Percentiles rank a stretch among this genome's conserved stretches.
These are phyloP conservation scores for Saccharomycopsis sp. DNA, from an alignment of 805 yeast genomes.

Conservation along the genomic window DNA sequence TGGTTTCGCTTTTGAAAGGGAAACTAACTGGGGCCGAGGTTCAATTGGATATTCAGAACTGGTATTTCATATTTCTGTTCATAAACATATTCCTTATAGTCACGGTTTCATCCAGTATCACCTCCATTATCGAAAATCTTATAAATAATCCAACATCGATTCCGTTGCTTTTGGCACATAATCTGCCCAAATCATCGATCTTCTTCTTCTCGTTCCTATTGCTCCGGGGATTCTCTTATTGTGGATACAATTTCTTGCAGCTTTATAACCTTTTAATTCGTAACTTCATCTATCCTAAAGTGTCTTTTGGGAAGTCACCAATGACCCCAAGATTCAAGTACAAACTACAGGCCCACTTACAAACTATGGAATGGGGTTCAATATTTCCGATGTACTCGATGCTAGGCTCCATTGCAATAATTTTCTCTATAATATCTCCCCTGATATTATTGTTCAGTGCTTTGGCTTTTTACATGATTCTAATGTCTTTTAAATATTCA, in stretches of 20 bases:
- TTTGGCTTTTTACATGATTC: slow-evolving; percentile 49
- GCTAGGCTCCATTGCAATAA: slow-evolving; percentile 69
- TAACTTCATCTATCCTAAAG: slow-evolving; percentile 15
- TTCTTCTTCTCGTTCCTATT: slow-evolving; percentile 76
- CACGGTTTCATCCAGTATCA: slow-evolving; percentile 73
- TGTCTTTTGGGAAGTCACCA: slow-evolving; percentile 31
- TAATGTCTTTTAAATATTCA: slow-evolving; percentile 66
- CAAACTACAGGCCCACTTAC: slow-evolving; percentile 36
- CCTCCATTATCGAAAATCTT: slow-evolving; percentile 53
- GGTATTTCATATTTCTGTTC: slow-evolving; percentile 74
- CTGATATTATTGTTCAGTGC: slow-evolving; percentile 56
- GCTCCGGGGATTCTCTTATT: slow-evolving; percentile 67
- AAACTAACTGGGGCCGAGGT: slow-evolving; percentile 53
- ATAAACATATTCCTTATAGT: slow-evolving; percentile 81
- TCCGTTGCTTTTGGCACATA: slow-evolving; percentile 64
- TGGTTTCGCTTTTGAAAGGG: slow-evolving; percentile 49
- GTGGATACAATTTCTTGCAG: slow-evolving; percentile 66
- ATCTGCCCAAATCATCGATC: slow-evolving; percentile 79
- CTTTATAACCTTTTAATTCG: slow-evolving; percentile 43
- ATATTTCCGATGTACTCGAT: slow-evolving; percentile 72
- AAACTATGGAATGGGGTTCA: slow-evolving; percentile 68
- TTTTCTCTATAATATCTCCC: slow-evolving; percentile 77
- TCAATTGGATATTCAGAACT: slow-evolving; percentile 65
- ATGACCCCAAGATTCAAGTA: slow-evolving; percentile 59
- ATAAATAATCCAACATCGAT: slow-evolving; percentile 66